Percentiles rank a stretch among this genome's conserved stretches.
phyloP scores from a whole-genome alignment of 2,329 filamentous ascomycete species.

The Allantophomopsis cytisporea region DNA sequence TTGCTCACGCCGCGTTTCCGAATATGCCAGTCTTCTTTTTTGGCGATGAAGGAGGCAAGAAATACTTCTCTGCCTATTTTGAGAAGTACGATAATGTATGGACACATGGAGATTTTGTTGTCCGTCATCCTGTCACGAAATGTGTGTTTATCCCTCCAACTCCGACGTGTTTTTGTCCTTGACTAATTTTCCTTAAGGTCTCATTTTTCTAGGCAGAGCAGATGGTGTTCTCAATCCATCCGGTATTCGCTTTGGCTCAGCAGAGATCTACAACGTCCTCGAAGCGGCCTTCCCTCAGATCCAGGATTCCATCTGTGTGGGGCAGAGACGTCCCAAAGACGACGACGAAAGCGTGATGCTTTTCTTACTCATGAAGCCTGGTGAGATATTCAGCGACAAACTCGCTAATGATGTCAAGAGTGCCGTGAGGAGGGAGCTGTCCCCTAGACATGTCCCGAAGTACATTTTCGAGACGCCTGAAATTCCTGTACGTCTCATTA shows the following conservation, averaged over 20 bases:
- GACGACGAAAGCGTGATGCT: slow-evolving; percentile 43
- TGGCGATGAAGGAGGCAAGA: slow-evolving; percentile 27
- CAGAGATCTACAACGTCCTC: slow-evolving; percentile 67
- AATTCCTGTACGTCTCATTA: slow-evolving; percentile 50
- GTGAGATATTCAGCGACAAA: slow-evolving; percentile 33
- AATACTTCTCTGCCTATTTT: slow-evolving; percentile 47
- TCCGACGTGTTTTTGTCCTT: too few relatives aligned
- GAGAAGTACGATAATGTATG: slow-evolving; percentile 53
- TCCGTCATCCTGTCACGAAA: slow-evolving; percentile 52
- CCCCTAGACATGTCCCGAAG: slow-evolving; percentile 62
- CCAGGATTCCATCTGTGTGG: slow-evolving; percentile 66
- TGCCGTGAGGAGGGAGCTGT: slow-evolving; percentile 52
- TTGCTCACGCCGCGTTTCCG: slow-evolving; percentile 57
- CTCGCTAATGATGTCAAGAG: slow-evolving; percentile 47
- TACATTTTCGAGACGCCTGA: slow-evolving; percentile 71
- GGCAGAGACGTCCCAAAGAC: slow-evolving; percentile 52
- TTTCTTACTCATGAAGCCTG: slow-evolving; percentile 46
- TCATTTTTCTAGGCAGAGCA: slow-evolving; percentile 55
- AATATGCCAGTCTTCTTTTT: slow-evolving; percentile 61
- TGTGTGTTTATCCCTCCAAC: too few relatives aligned
- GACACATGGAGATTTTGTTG: slow-evolving; percentile 75
- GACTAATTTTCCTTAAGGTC: slow-evolving; percentile 16
- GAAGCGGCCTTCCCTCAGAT: slow-evolving; percentile 52
- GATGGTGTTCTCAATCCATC: slow-evolving; percentile 73
- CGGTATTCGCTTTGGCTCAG: slow-evolving; percentile 66